Evolutionary conservation across 352 stramenopile species (phyloP).

Genomic region (Pythium pyrilobum): DNA sequence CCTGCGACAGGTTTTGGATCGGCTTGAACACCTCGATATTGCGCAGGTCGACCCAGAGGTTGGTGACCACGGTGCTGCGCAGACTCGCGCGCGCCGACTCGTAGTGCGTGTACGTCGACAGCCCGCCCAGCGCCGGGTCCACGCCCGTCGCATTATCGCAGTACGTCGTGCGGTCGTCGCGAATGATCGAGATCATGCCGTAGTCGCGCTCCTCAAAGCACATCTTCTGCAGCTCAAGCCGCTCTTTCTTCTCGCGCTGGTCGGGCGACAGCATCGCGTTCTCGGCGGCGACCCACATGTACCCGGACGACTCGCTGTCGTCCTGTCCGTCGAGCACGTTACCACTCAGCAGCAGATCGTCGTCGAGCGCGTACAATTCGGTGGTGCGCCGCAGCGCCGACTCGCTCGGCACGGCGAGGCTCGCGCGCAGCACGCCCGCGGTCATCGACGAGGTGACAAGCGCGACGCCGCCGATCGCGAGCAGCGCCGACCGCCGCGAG

Average conservation of each 20-base stretch:
- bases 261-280: background rate
- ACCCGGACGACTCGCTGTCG: too few relatives aligned
- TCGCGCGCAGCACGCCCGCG: background rate
- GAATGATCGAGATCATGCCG: background rate
- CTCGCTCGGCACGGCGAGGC: background rate
- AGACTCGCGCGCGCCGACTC: conserved; percentile 14
- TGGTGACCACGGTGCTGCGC: conserved; percentile 26
- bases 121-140: conserved; percentile 1
- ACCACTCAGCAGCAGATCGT: background rate
- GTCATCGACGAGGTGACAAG: background rate
- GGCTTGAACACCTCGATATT: conserved; percentile 14
- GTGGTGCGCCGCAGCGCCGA: background rate
- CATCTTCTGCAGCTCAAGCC: background rate
- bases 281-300: background rate
- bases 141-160: conserved; percentile 10
- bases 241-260: background rate
- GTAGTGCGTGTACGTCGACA: background rate
- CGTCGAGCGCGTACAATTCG: background rate
- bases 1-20: conserved; percentile 22
- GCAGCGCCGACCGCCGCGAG: too few relatives aligned
- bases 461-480: background rate
- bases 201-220: conserved; percentile 8
- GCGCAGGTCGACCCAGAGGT: conserved; percentile 47
- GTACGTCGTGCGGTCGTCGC: background rate
- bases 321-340: too few relatives aligned